Evolutionary conservation across 2,329 filamentous ascomycete genomes (phyloP).

Genomic region (Talaromyces albobiverticillius): DNA sequence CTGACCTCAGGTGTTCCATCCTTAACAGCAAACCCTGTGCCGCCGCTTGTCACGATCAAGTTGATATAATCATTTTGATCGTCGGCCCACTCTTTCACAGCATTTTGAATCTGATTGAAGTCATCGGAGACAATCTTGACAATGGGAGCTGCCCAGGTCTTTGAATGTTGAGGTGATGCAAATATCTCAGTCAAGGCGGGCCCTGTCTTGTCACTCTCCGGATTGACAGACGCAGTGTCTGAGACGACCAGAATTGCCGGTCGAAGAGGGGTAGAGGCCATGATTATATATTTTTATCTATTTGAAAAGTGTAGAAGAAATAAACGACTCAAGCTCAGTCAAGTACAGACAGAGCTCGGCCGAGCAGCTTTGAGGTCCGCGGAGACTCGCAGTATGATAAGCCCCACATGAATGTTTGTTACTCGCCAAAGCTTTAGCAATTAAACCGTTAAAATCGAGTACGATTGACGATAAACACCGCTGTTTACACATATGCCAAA

Average conservation of each 20-base stretch:
- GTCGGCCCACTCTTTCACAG: conserved; percentile 73
- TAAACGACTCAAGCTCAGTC: neutral
- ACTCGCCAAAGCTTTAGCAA: too few species aligned
- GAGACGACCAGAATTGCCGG: conserved; percentile 84
- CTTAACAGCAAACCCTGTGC: conserved; percentile 83
- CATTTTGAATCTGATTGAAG: conserved; percentile 68
- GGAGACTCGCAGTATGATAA: too few species aligned
- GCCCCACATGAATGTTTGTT: too few species aligned
- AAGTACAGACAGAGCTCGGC: neutral
- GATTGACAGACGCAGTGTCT: conserved; percentile 79
- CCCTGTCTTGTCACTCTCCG: conserved; percentile 73
- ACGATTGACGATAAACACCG: neutral
- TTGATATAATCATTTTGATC: conserved; percentile 56
- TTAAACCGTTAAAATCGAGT: neutral
- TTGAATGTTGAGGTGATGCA: conserved; percentile 58
- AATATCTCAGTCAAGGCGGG: conserved; percentile 68
- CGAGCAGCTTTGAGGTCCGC: too few species aligned
- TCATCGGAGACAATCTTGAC: conserved; percentile 78
- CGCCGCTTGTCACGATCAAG: conserved; percentile 82
- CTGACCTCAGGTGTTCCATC: conserved; percentile 85
- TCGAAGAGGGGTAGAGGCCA: conserved; percentile 48
- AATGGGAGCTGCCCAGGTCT: conserved; percentile 68
- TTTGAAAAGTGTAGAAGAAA: neutral
- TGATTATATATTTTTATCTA: neutral
- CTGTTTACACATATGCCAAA: conserved; percentile 12